Base-by-base conservation (phyloP, 2,329 filamentous ascomycete species). In the Annulohypoxylon truncatum region DNA sequence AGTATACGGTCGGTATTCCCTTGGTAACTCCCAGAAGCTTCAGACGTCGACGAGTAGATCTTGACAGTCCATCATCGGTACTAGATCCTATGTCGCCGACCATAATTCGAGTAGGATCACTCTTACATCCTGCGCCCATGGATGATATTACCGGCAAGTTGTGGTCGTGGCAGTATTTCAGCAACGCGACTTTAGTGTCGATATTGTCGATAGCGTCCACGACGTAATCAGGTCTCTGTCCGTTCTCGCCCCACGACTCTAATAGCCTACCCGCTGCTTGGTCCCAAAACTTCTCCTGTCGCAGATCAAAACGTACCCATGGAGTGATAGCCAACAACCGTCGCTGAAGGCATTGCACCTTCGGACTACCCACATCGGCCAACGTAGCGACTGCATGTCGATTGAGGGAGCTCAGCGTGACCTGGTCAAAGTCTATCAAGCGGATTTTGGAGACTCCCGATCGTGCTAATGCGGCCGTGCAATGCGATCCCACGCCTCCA, bases 151-250 rank as follows among this genome's bases (percentile, higher is more conserved):
- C 93, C 0, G 89, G 90, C 24, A 98, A 82, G 1, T 85, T 83
- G 75, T 93, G 86, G 66, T 89, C 87, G 76, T 94, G 85, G 80
- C 96, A 99, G 80, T 96, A 97, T 74, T 93, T 90, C 40, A 99
- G 84, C 58, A 99, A 82, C 15, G 90, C 91, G 2, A 99, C 95
- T 81, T 99, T 99, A 57, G 93, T 97, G 54, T 97, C 93, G 68
- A 99, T 98, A 76, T 99, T 98, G 79, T 99, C 96, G 71, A 99
- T 99, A 20, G 95, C 96, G 79, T 99, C 96, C 33, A 99, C 88
- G n/a, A 99, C 89, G 75, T 90, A 99, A 73, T 95, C 91, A 1
- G 94, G 94, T 73, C 85, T 85, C 75, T 85, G 87, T 13, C 83
- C 88, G 4, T 79, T 83, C 42, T 81, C 82, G 74, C 82, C 79